Evolutionary conservation across 2,329 filamentous ascomycete species (phyloP).

Genomic region (Monilinia polystroma): DNA sequence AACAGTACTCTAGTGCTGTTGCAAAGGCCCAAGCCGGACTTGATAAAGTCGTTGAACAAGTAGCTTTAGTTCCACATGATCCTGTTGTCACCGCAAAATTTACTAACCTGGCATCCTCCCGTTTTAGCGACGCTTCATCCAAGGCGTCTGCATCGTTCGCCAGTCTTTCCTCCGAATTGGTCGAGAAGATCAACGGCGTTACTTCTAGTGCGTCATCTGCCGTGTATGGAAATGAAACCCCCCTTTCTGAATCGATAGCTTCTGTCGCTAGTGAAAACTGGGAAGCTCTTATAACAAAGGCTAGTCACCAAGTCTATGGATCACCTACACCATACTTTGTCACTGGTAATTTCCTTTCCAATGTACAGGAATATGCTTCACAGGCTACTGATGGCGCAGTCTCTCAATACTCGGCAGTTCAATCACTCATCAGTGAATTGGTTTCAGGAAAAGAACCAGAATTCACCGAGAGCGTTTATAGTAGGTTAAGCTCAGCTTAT

Average conservation of each 20-base stretch:
- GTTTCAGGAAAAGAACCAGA: slow-evolving; percentile 74
- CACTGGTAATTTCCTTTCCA: slow-evolving; percentile 47
- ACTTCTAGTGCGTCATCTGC: slow-evolving; percentile 39
- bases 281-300: slow-evolving; percentile 39
- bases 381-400: slow-evolving; percentile 61
- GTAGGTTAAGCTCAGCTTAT: slow-evolving; percentile 69
- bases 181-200: slow-evolving; percentile 40
- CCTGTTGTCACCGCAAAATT: slow-evolving; percentile 43
- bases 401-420: slow-evolving; percentile 67
- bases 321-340: slow-evolving; percentile 39
- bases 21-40: slow-evolving; percentile 12
- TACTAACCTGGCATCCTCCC: slow-evolving; percentile 46
- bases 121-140: slow-evolving; percentile 46
- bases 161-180: slow-evolving; percentile 58
- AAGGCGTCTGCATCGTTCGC: slow-evolving; percentile 49
- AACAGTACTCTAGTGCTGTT: slow-evolving; percentile 33
- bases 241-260: slow-evolving; percentile 53
- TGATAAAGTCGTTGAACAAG: slow-evolving; percentile 39
- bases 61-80: slow-evolving; percentile 39
- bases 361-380: slow-evolving; percentile 58
- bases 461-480: slow-evolving; percentile 78
- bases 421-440: slow-evolving; percentile 72
- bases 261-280: slow-evolving; percentile 47
- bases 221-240: slow-evolving; percentile 46
- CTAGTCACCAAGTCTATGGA: slow-evolving; percentile 39